Conservation (phyloP, 768 basidiomycete species). For the Suillus decipiens region DNA sequence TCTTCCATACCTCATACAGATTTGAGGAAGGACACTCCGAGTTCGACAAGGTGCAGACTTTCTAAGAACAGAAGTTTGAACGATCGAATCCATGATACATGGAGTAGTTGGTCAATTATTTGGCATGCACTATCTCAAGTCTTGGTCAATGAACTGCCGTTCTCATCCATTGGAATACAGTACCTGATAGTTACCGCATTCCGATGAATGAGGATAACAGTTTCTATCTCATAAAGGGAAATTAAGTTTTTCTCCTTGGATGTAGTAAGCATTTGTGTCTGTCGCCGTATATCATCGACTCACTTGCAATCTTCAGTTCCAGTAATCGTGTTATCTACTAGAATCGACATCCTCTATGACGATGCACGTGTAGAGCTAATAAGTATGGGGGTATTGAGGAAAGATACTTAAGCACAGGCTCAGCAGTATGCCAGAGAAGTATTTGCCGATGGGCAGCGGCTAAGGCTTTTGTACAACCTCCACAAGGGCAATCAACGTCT, state of each 20-base stretch:
- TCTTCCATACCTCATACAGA: background rate
- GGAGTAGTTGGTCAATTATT: background rate
- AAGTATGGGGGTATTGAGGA: background rate
- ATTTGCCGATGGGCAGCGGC: background rate
- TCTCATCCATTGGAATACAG: no score
- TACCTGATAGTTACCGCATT: background rate
- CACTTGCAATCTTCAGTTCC: background rate
- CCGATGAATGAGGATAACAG: background rate
- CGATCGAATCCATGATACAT: no score
- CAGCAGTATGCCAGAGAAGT: background rate
- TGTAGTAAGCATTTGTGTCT: background rate
- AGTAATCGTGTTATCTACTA: background rate
- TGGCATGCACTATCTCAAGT: background rate
- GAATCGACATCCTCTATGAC: background rate
- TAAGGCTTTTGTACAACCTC: background rate
- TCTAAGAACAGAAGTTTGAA: background rate
- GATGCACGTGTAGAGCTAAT: background rate
- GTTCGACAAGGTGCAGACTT: background rate
- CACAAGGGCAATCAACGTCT: background rate
- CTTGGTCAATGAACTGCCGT: no score
- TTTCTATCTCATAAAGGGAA: background rate
- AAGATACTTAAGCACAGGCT: background rate
- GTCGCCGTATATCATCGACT: background rate
- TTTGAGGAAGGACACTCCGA: background rate
- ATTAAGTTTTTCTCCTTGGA: background rate